phyloP scores from a whole-genome alignment of 352 stramenopile species.

The Phytophthora sp. region DNA sequence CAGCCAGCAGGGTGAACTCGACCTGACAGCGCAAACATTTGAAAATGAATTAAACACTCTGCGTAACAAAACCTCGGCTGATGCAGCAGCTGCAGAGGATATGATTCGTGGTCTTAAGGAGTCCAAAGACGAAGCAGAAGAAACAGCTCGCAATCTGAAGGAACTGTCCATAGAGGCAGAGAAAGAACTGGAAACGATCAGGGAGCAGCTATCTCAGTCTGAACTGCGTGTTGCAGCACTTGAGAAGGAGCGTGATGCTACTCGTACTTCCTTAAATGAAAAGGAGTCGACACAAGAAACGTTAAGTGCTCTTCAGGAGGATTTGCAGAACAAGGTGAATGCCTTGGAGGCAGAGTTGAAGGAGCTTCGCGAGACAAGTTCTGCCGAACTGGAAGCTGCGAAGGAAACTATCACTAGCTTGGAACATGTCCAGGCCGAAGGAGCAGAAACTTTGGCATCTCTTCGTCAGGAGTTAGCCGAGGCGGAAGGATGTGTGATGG shows the following conservation, averaged over 20 bases:
- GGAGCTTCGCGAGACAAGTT: constrained; percentile 20
- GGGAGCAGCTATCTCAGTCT: constrained; percentile 22
- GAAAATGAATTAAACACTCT: constrained; percentile 31
- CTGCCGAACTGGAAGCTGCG: constrained; percentile 23
- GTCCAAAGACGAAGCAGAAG: constrained; percentile 28
- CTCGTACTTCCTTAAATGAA: constrained; percentile 34
- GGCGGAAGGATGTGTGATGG: constrained; percentile 40
- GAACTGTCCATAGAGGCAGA: constrained; percentile 19
- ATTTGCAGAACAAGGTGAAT: constrained; percentile 34
- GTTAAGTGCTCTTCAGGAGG: constrained; percentile 33
- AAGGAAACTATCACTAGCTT: constrained; percentile 29
- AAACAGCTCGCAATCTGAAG: constrained; percentile 14
- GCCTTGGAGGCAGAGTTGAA: constrained; percentile 29
- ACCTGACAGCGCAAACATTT: constrained; percentile 32
- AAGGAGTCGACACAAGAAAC: constrained; percentile 37
- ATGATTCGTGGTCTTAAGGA: constrained; percentile 27
- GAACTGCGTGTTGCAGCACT: constrained; percentile 27
- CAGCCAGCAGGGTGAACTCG: constrained; percentile 34
- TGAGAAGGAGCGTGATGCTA: constrained; percentile 37
- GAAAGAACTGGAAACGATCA: constrained; percentile 15
- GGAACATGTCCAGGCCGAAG: constrained; percentile 12
- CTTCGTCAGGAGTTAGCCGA: constrained; percentile 38
- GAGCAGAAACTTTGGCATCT: constrained; percentile 19
- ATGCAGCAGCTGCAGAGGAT: constrained; percentile 22
- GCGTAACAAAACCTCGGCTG: constrained; percentile 19